Evolutionary conservation across 768 basidiomycete genomes (phyloP), one percentile per base, ranked within the genome.

Genomic region (Auricularia heimuer): DNA sequence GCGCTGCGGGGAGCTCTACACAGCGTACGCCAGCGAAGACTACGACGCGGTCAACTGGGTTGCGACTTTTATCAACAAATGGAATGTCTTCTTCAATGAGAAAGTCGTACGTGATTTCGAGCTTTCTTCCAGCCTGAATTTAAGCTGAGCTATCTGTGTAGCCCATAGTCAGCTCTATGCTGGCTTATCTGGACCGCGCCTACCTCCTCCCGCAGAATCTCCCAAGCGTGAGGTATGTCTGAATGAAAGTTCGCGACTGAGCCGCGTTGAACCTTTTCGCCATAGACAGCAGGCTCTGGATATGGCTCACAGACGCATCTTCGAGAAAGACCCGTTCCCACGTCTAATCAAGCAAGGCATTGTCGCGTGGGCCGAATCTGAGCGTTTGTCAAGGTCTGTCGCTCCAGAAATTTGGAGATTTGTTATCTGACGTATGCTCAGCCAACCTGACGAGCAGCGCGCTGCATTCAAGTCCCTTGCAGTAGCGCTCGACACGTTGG

Each of bases 181-280:
- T 92, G 62, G 82, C 89, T 2, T 88, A 87, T 71, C 74, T 93
- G 62, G 90, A 94, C 70, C 83, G 88, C 70, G 79, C 80, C 0
- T 91, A 86, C 68, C 79, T 90, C 0, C 75, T 76, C 47, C 73
- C 79, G 37, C 74, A 76, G 34, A 73, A 76, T 12, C 64, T 77
- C 14, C 69, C 70, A 7, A 75, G 73, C 14, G 80, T 87, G 58
- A 79, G 74, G 89, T 88, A 67, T 24, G 79, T 72, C 62, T 33
- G 39, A 3, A 62, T 33, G 39, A 3, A 1, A 33, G 3, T 34
- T 51, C 64, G n/a, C 62, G 39, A 64, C 35, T 65, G 60, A 63
- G 36, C 21, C 33, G 10, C 51, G 4, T 37, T 16, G 45, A 44
- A 37, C 18, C 42, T 29, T 39, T 33, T 36, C 11, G 42, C 37